Evolutionary conservation across 2,329 filamentous ascomycete genomes (phyloP).

Genomic region (Fusarium liriodendri): DNA sequence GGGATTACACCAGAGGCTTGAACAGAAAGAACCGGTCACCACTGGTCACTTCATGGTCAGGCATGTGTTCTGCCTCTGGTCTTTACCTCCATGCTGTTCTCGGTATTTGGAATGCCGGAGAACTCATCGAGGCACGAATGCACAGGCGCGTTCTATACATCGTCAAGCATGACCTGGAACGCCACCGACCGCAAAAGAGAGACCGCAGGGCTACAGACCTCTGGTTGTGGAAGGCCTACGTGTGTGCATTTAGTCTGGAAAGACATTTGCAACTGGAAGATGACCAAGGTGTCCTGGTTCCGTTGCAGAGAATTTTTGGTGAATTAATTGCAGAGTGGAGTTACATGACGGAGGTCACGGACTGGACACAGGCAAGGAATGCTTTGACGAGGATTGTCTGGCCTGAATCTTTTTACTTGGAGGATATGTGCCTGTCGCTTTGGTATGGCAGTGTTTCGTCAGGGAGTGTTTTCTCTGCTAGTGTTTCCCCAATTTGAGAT

Average conservation of each 20-base stretch:
- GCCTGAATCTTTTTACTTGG: conserved; percentile 3
- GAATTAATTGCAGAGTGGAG: conserved; percentile 24
- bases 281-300: neutral
- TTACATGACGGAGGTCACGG: neutral
- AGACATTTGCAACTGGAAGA: neutral
- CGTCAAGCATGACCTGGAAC: conserved; percentile 21
- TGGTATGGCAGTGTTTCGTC: conserved; percentile 15
- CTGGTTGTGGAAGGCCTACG: conserved; percentile 39
- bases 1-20: fast-evolving
- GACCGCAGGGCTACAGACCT: neutral
- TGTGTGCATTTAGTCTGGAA: conserved; percentile 28
- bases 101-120: conserved; percentile 28
- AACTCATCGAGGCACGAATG: conserved; percentile 23
- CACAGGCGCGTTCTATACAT: conserved; percentile 23
- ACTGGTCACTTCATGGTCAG: conserved; percentile 28
- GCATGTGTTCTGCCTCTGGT: conserved; percentile 8
- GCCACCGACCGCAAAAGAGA: neutral
- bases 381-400: conserved; percentile 13
- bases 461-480: neutral
- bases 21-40: neutral
- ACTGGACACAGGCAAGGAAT: conserved; percentile 9
- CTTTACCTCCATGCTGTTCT: conserved; percentile 31
- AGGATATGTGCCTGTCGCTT: neutral
- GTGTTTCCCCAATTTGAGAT: neutral
- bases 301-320: neutral